A percentile compares a stretch with the other conserved stretches of the same genome.
phyloP scores from a whole-genome alignment of 2,329 filamentous ascomycete species.

The Aspergillus vadensis region DNA sequence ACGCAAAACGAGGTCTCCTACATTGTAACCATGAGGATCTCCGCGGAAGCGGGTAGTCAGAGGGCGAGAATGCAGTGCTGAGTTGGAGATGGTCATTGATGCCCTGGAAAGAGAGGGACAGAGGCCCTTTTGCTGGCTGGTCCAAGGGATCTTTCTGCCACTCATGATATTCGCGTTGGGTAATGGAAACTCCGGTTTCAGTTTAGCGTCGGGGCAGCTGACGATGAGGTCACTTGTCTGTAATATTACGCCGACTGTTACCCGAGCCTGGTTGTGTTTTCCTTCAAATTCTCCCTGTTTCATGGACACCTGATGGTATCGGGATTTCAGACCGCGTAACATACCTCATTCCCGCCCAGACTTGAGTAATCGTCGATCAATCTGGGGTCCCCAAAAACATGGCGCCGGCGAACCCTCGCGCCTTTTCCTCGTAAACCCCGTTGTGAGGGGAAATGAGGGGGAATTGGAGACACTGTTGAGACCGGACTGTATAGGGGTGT shows the following conservation, averaged over 20 bases:
- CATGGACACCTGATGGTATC: not conserved
- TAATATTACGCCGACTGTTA: conserved; percentile 9
- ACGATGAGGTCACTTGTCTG: conserved; percentile 13
- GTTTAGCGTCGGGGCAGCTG: conserved; percentile 27
- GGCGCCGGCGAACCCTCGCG: not conserved
- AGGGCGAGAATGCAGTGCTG: not conserved
- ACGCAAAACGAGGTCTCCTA: conserved; percentile 1
- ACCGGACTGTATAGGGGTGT: too few species aligned
- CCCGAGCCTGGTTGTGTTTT: not conserved
- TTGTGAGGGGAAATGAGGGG: too few species aligned
- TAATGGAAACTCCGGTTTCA: conserved; percentile 37
- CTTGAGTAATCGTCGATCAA: conserved; percentile 12
- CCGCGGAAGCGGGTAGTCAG: conserved; percentile 9
- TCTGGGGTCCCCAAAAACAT: conserved; percentile 7
- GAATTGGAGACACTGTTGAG: too few species aligned
- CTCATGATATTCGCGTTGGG: conserved; percentile 37
- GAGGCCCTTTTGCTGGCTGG: not conserved
- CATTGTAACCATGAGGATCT: conserved; percentile 12
- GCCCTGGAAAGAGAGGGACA: not conserved
- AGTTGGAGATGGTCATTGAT: not conserved
- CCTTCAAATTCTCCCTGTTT: not conserved
- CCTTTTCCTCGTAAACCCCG: too few species aligned
- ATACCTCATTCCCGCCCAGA: not conserved
- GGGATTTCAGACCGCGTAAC: not conserved
- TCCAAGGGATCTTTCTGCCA: conserved; percentile 25